These are phyloP conservation scores for Tarenaya hassleriana DNA, from an alignment of 345 rosid species.

Conservation along the genomic window DNA sequence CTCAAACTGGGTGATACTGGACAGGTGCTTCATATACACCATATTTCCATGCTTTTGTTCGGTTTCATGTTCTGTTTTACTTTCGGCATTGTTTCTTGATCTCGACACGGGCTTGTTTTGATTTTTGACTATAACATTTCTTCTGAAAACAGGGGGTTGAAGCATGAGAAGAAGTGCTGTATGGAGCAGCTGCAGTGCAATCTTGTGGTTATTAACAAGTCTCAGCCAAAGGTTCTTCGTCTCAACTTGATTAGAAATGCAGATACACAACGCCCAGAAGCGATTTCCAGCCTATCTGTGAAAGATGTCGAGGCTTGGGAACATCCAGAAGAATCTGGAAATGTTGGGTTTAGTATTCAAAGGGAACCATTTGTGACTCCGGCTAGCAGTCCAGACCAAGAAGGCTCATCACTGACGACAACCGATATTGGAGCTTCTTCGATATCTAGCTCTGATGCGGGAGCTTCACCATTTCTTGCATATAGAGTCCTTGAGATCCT, in stretches of 20 bases:
- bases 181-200: conserved; percentile 86
- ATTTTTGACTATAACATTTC: conserved; percentile 13
- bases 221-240: conserved; percentile 85
- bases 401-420: conserved; percentile 51
- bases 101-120: no score
- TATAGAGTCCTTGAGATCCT: conserved; percentile 42
- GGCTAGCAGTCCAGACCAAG: conserved; percentile 87
- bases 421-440: conserved; percentile 84
- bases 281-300: conserved; percentile 21
- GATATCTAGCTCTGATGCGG: conserved; percentile 84
- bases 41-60: background rate
- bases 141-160: conserved; percentile 47
- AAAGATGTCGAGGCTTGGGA: conserved; percentile 29
- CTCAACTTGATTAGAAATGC: conserved; percentile 72
- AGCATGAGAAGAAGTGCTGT: conserved; percentile 74
- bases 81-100: no score
- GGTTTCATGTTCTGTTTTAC: no score
- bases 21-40: conserved; percentile 51
- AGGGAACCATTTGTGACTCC: conserved; percentile 87
- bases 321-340: conserved; percentile 36
- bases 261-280: conserved; percentile 40
- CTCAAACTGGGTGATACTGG: conserved; percentile 91
- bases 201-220: conserved; percentile 79
- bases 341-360: conserved; percentile 29
- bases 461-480: conserved; percentile 64